phyloP scores from a whole-genome alignment of 139 green algal species.

The Coelastrella sp. region DNA sequence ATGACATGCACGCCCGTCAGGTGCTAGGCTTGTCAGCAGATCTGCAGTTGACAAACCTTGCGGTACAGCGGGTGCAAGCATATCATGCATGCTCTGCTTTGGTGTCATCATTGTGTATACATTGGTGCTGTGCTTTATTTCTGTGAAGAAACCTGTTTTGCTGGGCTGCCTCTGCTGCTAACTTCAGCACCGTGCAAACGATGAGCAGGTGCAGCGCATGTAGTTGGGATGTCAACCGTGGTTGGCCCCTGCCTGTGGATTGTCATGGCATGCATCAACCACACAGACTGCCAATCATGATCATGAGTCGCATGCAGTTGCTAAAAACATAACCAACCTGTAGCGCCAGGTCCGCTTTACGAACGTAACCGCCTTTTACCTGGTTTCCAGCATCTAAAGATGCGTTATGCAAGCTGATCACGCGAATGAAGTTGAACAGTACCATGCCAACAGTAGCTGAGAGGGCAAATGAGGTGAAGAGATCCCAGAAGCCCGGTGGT shows the following conservation, averaged over 20 bases:
- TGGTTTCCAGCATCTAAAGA: not conserved
- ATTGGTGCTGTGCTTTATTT: too few relatives aligned
- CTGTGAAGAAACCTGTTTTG: too few relatives aligned
- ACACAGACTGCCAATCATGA: not conserved
- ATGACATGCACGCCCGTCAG: not conserved
- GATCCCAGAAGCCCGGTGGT: not conserved
- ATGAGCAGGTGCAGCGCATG: too few relatives aligned
- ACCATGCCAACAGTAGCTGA: slow-evolving; percentile 38
- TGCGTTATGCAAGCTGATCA: not conserved
- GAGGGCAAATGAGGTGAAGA: not conserved
- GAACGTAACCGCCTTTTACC: not conserved
- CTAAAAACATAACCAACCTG: not conserved
- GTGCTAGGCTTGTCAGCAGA: not conserved
- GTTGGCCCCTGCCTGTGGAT: too few relatives aligned
- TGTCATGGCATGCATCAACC: not conserved
- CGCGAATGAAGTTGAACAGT: slow-evolving; percentile 17
- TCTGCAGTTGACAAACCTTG: not conserved
- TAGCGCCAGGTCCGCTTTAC: not conserved
- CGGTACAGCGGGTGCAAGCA: not conserved
- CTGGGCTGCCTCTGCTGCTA: too few relatives aligned
- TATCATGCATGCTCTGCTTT: too few relatives aligned
- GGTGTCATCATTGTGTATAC: too few relatives aligned
- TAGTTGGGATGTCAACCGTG: too few relatives aligned
- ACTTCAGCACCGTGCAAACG: too few relatives aligned
- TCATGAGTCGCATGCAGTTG: not conserved